Conservation (phyloP, 2,329 filamentous ascomycete species). For the Curvularia sp. region DNA sequence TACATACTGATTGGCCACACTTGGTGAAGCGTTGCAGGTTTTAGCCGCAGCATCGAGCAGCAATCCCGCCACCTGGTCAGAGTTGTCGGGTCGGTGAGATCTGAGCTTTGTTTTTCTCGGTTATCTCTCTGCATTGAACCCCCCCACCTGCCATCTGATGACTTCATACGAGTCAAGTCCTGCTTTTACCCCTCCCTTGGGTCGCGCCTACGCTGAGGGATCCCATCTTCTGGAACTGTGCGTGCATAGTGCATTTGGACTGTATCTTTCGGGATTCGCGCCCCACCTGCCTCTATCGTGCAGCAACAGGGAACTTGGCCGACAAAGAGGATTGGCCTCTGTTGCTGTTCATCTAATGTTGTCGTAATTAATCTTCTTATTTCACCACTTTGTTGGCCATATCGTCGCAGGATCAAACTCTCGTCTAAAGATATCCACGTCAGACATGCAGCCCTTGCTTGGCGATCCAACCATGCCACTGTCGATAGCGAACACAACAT, state of each 20-base stretch:
- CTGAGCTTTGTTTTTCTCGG: constrained; percentile 18
- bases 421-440: constrained; percentile 52
- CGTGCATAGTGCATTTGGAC: constrained; percentile 11
- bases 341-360: not conserved
- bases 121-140: constrained; percentile 11
- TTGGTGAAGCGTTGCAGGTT: constrained; percentile 9
- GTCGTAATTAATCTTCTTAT: not conserved
- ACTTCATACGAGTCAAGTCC: constrained; percentile 23
- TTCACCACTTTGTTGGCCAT: constrained; percentile 46
- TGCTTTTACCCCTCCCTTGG: constrained; percentile 22
- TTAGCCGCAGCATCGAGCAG: constrained; percentile 17
- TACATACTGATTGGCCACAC: constrained; percentile 25
- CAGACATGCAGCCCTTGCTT: constrained; percentile 44
- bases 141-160: constrained; percentile 19
- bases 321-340: not conserved
- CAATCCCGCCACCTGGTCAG: constrained; percentile 10
- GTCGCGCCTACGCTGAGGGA: constrained; percentile 11
- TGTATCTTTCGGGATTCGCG: constrained; percentile 4
- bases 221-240: constrained; percentile 7
- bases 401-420: constrained; percentile 51
- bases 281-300: constrained; percentile 1
- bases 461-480: constrained; percentile 42
- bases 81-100: constrained; percentile 18
- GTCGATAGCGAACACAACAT: constrained; percentile 57
- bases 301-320: not conserved